Base-by-base conservation (phyloP, 352 stramenopile species). In the Phytopythium kandeliae region DNA sequence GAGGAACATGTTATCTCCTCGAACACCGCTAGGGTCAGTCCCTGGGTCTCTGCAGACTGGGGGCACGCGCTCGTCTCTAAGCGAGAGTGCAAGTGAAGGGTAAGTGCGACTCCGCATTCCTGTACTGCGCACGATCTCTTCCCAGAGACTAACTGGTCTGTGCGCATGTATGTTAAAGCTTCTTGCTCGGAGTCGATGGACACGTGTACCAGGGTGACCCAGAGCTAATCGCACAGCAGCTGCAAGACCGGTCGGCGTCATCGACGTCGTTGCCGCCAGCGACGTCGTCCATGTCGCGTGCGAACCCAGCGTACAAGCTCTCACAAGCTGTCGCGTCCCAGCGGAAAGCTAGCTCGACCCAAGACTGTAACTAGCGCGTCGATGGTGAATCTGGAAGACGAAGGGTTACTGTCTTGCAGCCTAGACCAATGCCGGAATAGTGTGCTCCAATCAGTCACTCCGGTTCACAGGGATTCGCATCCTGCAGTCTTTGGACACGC, bases 151-250 rank as follows among this genome's bases (percentile, higher is more conserved):
- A 22, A 47, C 37, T 43, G 24, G 41, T 37, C 51, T 48, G 37
- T 33, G 31, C 25, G 48, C 21, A 4, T 58, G 57, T 51, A 4
- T 65, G 36, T 15, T 65, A 31, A 21, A 90, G 80, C 19, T 94
- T 90, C 33, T 45, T 94, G 25, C 61, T 94, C 13, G 83, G 83
- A 16, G 67, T 90, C n/a, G 80, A 92, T 58, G 83, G 80, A 15
- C 80, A 88, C 45, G 71, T 94, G 21, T 94, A 91, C 26, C 80
- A 92, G 58, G 83, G 72, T 24, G 83, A 92, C 45, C 71, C 71
- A 16, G 73, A 88, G 40, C 35, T 88, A 30, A 60, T 88, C 13
- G 63, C 69, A 21, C 52, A 66, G 13, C 68, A 85, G 33, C 42
- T 75, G 16, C 67, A 77, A 38, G 69, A 88, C 25, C 65, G 72